phyloP scores from a whole-genome alignment of 306 rosid species.

The Heteromeles arbutifolia region DNA sequence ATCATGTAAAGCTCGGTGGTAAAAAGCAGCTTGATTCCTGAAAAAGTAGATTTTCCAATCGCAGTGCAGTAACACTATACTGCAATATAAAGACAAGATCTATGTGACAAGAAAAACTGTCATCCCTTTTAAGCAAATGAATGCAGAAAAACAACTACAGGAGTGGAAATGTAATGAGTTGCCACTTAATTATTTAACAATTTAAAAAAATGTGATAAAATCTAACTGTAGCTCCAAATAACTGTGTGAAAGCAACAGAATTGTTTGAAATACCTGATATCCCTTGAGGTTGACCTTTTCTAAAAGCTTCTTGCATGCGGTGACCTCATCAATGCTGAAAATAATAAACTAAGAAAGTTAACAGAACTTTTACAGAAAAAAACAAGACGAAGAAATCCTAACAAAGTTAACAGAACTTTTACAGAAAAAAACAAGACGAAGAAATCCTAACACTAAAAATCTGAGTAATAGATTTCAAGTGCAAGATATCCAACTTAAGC shows the following conservation, averaged over 20 bases:
- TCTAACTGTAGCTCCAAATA: background rate
- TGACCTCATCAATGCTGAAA: slow-evolving; percentile 59
- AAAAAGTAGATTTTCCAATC: background rate
- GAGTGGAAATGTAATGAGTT: background rate
- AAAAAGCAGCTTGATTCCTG: background rate
- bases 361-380: background rate
- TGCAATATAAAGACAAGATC: background rate
- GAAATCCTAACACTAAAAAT: background rate
- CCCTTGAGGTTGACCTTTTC: slow-evolving; percentile 57
- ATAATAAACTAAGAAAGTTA: slow-evolving; percentile 10
- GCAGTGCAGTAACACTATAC: background rate
- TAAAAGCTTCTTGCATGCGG: slow-evolving; percentile 66
- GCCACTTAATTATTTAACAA: background rate
- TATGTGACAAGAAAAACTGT: background rate
- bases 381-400: background rate
- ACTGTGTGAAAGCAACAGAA: background rate
- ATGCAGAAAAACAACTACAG: background rate
- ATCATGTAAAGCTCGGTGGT: background rate
- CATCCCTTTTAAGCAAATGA: background rate
- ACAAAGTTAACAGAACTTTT: background rate
- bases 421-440: background rate
- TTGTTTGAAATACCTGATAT: slow-evolving; percentile 58
- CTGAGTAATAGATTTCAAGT: background rate
- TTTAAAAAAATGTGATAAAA: background rate
- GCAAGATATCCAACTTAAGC: background rate